Percentiles rank a stretch among this genome's conserved stretches.
Conservation (phyloP, 352 stramenopile species). For the Saprolegnia parasitica region DNA sequence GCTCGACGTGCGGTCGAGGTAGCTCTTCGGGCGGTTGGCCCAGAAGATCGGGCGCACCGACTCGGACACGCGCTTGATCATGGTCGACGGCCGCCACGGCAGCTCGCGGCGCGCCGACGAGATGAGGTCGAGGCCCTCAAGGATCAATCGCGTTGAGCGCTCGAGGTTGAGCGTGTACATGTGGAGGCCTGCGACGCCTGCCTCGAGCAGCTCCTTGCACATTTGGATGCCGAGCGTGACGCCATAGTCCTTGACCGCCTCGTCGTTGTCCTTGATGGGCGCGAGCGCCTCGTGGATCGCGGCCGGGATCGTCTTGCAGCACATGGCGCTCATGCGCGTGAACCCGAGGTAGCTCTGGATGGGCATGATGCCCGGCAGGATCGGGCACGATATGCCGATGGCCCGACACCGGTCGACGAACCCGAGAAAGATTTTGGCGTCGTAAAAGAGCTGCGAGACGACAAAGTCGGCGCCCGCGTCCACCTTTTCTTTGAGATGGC, state of each 20-base stretch:
- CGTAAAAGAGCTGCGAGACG: slow-evolving; percentile 99
- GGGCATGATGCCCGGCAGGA: slow-evolving; percentile 99
- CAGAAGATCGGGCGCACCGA: slow-evolving; percentile 97
- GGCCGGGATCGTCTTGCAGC: slow-evolving; percentile 91
- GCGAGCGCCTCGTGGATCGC: slow-evolving; percentile 74
- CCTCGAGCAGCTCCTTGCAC: slow-evolving; percentile 90
- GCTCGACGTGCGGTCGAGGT: slow-evolving; percentile 94
- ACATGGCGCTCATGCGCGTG: slow-evolving; percentile 97
- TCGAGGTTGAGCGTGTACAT: slow-evolving; percentile 96
- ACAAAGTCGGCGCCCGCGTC: slow-evolving; percentile 98
- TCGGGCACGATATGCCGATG: slow-evolving; percentile 90
- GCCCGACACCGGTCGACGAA: slow-evolving; percentile 91
- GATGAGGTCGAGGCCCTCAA: slow-evolving; percentile 67
- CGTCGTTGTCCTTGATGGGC: slow-evolving; percentile 95
- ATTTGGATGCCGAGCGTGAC: slow-evolving; percentile 94
- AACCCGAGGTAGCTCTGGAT: slow-evolving; percentile 98
- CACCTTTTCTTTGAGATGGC: slow-evolving; percentile 97
- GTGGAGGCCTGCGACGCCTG: slow-evolving; percentile 82
- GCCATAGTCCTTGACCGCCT: slow-evolving; percentile 94
- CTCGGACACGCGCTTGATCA: slow-evolving; percentile 84
- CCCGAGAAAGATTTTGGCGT: slow-evolving; percentile 90
- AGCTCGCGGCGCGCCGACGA: slow-evolving; percentile 63
- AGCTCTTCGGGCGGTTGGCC: slow-evolving; percentile 97
- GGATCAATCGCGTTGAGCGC: slow-evolving; percentile 81
- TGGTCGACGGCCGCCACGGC: slow-evolving; percentile 88